These are phyloP conservation scores for Nissolia schottii DNA, from an alignment of 306 rosid genomes.

Conservation along the genomic window DNA sequence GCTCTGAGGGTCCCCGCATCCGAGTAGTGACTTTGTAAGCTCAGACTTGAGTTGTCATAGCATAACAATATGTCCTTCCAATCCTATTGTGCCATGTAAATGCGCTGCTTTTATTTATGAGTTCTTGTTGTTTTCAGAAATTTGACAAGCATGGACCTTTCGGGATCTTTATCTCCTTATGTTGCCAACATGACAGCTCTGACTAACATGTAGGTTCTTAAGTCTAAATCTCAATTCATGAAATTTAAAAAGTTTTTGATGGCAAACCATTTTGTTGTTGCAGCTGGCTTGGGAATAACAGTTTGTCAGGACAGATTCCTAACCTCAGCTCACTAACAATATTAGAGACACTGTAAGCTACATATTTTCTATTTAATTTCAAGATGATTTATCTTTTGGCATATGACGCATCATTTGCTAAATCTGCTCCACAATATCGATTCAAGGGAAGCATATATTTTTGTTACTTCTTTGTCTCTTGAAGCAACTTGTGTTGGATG, in stretches of 20 bases:
- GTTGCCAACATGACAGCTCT: slow-evolving; percentile 86
- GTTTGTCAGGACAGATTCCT: slow-evolving; percentile 74
- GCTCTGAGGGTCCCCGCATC: slow-evolving; percentile 60
- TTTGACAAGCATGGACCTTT: slow-evolving; percentile 72
- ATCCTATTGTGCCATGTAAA: slow-evolving; percentile 9
- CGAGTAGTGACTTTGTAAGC: slow-evolving; percentile 82
- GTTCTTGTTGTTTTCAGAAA: slow-evolving; percentile 57
- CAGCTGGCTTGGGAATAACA: slow-evolving; percentile 91
- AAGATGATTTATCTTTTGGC: slow-evolving; percentile 9
- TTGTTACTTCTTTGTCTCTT: background rate
- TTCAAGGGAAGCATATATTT: slow-evolving; percentile 1
- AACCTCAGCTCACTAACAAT: slow-evolving; percentile 59
- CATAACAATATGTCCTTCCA: slow-evolving; percentile 1
- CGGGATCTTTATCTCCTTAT: slow-evolving; percentile 70
- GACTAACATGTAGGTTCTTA: slow-evolving; percentile 56
- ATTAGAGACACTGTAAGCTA: slow-evolving; percentile 75
- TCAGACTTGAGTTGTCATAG: slow-evolving; percentile 11
- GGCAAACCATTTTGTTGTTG: slow-evolving; percentile 11
- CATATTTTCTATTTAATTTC: background rate
- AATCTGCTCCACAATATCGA: background rate
- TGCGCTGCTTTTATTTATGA: slow-evolving; percentile 25
- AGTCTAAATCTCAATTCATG: background rate
- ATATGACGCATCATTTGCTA: background rate
- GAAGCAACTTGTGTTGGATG: slow-evolving; percentile 6
- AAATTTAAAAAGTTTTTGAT: slow-evolving; percentile 15